Evolutionary conservation across 2,329 filamentous ascomycete species (phyloP), one percentile per base, ranked within the genome.

Genomic region (Colletotrichum liriopes): DNA sequence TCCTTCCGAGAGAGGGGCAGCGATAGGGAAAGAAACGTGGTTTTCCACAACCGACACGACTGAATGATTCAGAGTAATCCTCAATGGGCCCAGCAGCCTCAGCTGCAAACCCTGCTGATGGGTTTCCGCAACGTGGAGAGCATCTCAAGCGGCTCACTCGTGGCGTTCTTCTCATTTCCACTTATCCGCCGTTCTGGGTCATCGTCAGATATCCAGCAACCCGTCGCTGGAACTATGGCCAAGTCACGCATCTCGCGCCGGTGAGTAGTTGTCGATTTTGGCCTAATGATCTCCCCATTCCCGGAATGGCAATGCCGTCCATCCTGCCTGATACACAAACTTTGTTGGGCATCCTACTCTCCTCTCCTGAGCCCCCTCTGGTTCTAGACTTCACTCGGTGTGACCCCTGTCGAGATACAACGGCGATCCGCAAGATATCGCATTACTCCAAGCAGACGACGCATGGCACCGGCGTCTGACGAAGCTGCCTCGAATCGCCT

Each of bases 141-240:
- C 3, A 32, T 29, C 54, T 32, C 26, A 37, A 23, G 65, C 69
- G 69, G n/a, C 65, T 72, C 65, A 45, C 58, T 29, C 18, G 69
- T 72, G 69, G 69, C 69, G 69, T 68, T 29, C 5, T 51, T 45
- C 18, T 26, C 51, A 63, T 72, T 47, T 47, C 65, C 37, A 37
- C 49, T n/a, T 37, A 56, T 23, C 65, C 69, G n/a, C 43, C 58
- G 51, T 58, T 45, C 47, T 63, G 59, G 58, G 65, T 68, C 52
- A 14, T 52, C 39, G 39, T 41, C 23, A 5, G 18, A 61, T 61
- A 37, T 7, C n/a, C 47, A 20, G 14, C 45, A 32, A 23, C 20
- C n/a, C 23, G 37, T 14, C 12, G 45, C 39, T 59, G 9, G 39
- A 59, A 39, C 32, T 11, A 55, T 56, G 43, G 12, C 54, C 60